Base-by-base conservation (phyloP, 805 yeast genomes). In the Cephaloascus fragrans region DNA sequence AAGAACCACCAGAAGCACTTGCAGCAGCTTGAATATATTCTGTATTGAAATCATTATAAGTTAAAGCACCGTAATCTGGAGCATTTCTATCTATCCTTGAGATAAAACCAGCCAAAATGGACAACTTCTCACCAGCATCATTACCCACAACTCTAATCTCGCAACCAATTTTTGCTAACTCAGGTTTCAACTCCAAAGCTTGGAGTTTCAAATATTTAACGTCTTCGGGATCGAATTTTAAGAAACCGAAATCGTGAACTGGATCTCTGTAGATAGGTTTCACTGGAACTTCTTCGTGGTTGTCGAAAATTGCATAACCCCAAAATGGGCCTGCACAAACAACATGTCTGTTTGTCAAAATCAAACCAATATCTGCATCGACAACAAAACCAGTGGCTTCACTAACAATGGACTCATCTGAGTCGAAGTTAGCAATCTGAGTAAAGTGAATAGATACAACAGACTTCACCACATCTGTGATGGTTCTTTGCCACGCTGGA, bases 371-470 rank as follows among this genome's bases (percentile, higher is more conserved):
- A 40, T 73, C 67, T 2, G 90, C 71, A 56, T 89, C 97, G 9
- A 89, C 96, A 4, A 89, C 87, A 57, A 89, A 89, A 2, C 97
- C 97, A 1, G 96, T 86, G n/a, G 96, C 97, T 57, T 89, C 95
- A 39, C 85, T 77, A 19, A 82, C 86, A 34, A 80, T 58, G 1
- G 95, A 81, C 2, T 77, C 61, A 48, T 89, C 97, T 31, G 93
- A 81, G 51, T 89, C 97, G 54, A 89, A 89, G 44, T 80, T 77
- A 3, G 80, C 75, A n/a, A 85, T 86, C 56, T 83, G 93, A 9
- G 93, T 73, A 52, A 89, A 88, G 57, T 86, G 95, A 37, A 89
- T 80, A 1, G 95, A 83, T 3, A 89, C 96, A 18, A 88, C 96
- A 4, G 86, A 75, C 44, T 80, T 75, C 31, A 88, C 94, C 3